A percentile compares a stretch with the other conserved stretches of the same genome.
These are phyloP conservation scores for Malus hybrid DNA, from an alignment of 331 rosid species.

Conservation along the genomic window DNA sequence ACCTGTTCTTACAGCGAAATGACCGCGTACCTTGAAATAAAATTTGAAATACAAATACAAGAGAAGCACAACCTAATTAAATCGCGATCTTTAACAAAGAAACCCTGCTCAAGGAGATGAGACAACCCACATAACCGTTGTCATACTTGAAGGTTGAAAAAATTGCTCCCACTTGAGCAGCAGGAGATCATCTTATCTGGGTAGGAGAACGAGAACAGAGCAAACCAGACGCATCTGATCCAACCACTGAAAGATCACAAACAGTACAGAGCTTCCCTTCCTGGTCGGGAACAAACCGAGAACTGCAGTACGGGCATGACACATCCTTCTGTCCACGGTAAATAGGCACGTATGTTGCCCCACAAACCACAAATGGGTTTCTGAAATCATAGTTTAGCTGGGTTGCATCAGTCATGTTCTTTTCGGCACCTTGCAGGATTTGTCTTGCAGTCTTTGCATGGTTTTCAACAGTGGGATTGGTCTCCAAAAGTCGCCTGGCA, in stretches of 20 bases:
- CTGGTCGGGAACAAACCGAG: slow-evolving; percentile 76
- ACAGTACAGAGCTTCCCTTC: slow-evolving; percentile 29
- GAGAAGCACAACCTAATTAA: slow-evolving; percentile 5
- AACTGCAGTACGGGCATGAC: slow-evolving; percentile 75
- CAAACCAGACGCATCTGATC: slow-evolving; percentile 86
- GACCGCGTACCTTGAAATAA: slow-evolving; percentile 1
- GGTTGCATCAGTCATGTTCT: slow-evolving; percentile 52
- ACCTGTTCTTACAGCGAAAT: slow-evolving; percentile 1
- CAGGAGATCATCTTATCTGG: slow-evolving; percentile 57
- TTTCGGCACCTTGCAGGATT: slow-evolving; percentile 14
- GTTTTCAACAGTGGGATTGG: slow-evolving; percentile 9
- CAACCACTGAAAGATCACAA: slow-evolving; percentile 62
- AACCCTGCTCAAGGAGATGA: not conserved
- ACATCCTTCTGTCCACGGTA: slow-evolving; percentile 88
- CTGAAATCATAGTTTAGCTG: slow-evolving; percentile 82
- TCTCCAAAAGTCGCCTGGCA: slow-evolving; percentile 17
- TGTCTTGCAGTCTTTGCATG: slow-evolving; percentile 12
- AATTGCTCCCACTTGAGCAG: no score
- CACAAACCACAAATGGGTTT: slow-evolving; percentile 87
- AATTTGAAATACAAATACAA: slow-evolving; percentile 6
- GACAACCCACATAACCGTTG: not conserved
- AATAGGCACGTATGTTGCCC: slow-evolving; percentile 83
- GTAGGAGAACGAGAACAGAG: slow-evolving; percentile 83
- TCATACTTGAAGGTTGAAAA: not conserved
- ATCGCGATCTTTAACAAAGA: not conserved